Evolutionary conservation across 345 rosid species (phyloP).

Genomic region (Sisymbrium irio): DNA sequence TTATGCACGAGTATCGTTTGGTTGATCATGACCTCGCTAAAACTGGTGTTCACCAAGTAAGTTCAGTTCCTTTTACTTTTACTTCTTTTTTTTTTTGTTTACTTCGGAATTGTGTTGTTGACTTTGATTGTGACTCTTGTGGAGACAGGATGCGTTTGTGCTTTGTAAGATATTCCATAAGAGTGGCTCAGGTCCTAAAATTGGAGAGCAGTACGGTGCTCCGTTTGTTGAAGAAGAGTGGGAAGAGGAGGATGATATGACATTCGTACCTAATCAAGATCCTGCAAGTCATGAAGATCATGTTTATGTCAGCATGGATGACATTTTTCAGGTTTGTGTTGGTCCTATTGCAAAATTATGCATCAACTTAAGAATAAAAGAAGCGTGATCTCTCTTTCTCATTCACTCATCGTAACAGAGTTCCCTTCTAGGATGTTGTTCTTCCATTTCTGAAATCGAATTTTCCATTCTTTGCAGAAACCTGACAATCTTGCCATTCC

Average conservation of each 20-base stretch:
- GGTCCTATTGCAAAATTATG: not conserved
- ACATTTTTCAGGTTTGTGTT: slow-evolving; percentile 59
- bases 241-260: slow-evolving; percentile 51
- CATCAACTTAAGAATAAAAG: not conserved
- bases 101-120: not conserved
- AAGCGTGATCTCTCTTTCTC: not conserved
- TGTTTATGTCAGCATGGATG: slow-evolving; percentile 49
- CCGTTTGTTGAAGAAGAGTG: slow-evolving; percentile 95
- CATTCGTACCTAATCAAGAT: slow-evolving; percentile 39
- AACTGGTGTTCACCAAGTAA: slow-evolving; percentile 64
- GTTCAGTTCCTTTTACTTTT: slow-evolving; percentile 18
- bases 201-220: slow-evolving; percentile 96
- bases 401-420: not conserved
- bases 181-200: slow-evolving; percentile 97
- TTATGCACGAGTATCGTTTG: slow-evolving; percentile 94
- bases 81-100: no score
- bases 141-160: slow-evolving; percentile 73
- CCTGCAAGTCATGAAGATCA: slow-evolving; percentile 36
- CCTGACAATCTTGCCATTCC: slow-evolving; percentile 34
- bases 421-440: not conserved
- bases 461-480: slow-evolving; percentile 39
- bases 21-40: slow-evolving; percentile 56
- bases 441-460: not conserved
- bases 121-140: slow-evolving; percentile 11
- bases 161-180: slow-evolving; percentile 89